These are phyloP conservation scores for Dorcoceras hygrometricum DNA, from an alignment of 257 asterid species.

Conservation along the genomic window DNA sequence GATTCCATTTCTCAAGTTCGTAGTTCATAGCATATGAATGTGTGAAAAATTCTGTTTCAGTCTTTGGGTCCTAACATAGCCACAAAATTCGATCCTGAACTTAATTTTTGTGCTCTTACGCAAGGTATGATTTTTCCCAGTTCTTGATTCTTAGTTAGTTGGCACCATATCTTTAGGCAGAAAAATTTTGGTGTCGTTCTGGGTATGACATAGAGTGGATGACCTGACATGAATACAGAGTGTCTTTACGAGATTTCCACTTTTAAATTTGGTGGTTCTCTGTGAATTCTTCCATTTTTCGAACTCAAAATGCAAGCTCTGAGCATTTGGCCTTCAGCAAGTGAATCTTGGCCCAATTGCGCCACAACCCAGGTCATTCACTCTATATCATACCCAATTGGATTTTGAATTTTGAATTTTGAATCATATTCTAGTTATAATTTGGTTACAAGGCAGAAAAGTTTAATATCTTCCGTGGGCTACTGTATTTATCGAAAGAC, in stretches of 20 bases:
- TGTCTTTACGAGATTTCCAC: conserved; percentile 18
- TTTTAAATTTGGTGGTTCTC: conserved; percentile 18
- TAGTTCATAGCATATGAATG: conserved; percentile 36
- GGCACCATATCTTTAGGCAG: neutral
- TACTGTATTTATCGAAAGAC: conserved; percentile 26
- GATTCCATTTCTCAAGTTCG: conserved; percentile 12
- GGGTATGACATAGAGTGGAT: neutral
- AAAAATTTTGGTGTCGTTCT: neutral
- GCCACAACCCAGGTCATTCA: conserved; percentile 39
- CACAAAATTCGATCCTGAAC: conserved; percentile 14
- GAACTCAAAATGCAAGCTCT: conserved; percentile 65
- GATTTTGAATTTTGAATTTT: too few relatives aligned
- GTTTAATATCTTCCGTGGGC: conserved; percentile 29
- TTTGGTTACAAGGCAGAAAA: conserved; percentile 39
- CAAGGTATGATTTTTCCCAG: conserved; percentile 26
- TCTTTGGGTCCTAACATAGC: conserved; percentile 20
- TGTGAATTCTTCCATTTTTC: conserved; percentile 21
- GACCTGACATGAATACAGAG: conserved; percentile 18
- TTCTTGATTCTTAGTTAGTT: conserved; percentile 8
- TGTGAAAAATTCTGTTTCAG: conserved; percentile 30
- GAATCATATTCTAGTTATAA: conserved; percentile 32
- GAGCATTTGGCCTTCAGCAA: conserved; percentile 52
- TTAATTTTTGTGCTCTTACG: neutral
- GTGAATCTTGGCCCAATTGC: conserved; percentile 38
- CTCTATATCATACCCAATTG: too few relatives aligned